Conservation (phyloP, 192 early-diverging fungal species). For the Backusella sp. region DNA sequence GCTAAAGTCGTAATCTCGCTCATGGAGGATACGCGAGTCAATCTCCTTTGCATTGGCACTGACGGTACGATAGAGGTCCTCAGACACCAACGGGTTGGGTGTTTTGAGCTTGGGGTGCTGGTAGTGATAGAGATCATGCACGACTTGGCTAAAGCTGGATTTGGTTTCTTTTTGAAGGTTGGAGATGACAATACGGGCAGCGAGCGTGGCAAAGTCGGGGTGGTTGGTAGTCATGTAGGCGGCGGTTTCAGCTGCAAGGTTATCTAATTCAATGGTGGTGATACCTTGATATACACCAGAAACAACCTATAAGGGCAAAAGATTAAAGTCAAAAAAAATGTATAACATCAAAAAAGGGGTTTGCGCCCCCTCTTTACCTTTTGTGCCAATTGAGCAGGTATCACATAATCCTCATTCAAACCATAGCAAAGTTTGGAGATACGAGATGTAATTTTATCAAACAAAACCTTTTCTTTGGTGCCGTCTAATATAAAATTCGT, state of each 20-base stretch:
- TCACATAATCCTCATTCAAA: slow-evolving; percentile 89
- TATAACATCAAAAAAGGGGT: neutral
- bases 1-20: slow-evolving; percentile 95
- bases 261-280: slow-evolving; percentile 95
- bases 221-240: slow-evolving; percentile 88
- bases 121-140: slow-evolving; percentile 82
- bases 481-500: slow-evolving; percentile 51
- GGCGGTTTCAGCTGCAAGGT: slow-evolving; percentile 93
- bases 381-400: slow-evolving; percentile 85
- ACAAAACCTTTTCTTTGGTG: slow-evolving; percentile 75
- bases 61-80: slow-evolving; percentile 66
- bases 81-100: slow-evolving; percentile 84
- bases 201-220: slow-evolving; percentile 94
- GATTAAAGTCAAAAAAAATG: neutral
- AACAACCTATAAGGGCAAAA: slow-evolving; percentile 59
- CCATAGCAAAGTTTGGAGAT: slow-evolving; percentile 95
- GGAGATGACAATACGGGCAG: slow-evolving; percentile 94
- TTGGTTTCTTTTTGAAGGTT: slow-evolving; percentile 89
- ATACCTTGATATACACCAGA: slow-evolving; percentile 96
- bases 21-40: slow-evolving; percentile 87
- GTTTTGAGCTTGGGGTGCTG: slow-evolving; percentile 82
- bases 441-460: slow-evolving; percentile 93
- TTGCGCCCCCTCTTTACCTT: slow-evolving; percentile 61
- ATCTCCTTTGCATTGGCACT: slow-evolving; percentile 70
- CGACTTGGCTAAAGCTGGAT: slow-evolving; percentile 73